Evolutionary conservation across 2,329 filamentous ascomycete genomes (phyloP), one percentile per base, ranked within the genome.

Genomic region (Xylariaceae sp.): DNA sequence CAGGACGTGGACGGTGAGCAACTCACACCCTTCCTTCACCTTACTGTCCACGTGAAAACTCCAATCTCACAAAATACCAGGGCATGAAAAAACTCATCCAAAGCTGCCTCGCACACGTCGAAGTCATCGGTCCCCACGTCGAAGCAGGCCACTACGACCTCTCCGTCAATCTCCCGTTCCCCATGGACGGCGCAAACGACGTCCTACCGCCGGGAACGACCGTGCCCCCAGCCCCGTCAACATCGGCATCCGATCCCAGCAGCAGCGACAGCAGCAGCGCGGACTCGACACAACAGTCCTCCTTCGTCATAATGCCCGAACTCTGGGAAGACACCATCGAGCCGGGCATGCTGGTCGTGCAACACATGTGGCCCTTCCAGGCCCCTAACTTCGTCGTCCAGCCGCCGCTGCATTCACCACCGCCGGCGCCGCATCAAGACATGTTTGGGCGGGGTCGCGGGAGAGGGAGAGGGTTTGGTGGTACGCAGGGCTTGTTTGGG

Each of bases 1-100:
- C 69, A 83, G 81, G 68, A 86, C 81, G 2, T 87, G 84, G 84
- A 76, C 78, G 74, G 83, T 84, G 76, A 72, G 76, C 61, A 0
- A 41, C 23, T 15, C 4, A 18, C 11, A 15, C 51, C 55, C 53
- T 55, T 41, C 59, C 23, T 30, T 30, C 23, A 30, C 23, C 23
- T 30, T 5, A 30, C 4, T 30, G 5, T 30, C 23, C 17, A 18
- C 2, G 17, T 18, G 17, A 18, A 18, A 18, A 18, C 17, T 18
- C 17, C 17, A 18, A 18, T 61, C 45, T 59, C 57, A 50, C 49
- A 35, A 17, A 41, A 10, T 35, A 30, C 37, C 23, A 84, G 81
- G 80, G 80, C n/a, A 84, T 84, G 80, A 80, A 82, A 69, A 76
- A 78, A 57, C 74, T 84, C 11, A 82, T 85, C 57, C 76, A 78